Conservation (phyloP, 1,139 yeast genomes). For the Nematodospora anomalae region DNA sequence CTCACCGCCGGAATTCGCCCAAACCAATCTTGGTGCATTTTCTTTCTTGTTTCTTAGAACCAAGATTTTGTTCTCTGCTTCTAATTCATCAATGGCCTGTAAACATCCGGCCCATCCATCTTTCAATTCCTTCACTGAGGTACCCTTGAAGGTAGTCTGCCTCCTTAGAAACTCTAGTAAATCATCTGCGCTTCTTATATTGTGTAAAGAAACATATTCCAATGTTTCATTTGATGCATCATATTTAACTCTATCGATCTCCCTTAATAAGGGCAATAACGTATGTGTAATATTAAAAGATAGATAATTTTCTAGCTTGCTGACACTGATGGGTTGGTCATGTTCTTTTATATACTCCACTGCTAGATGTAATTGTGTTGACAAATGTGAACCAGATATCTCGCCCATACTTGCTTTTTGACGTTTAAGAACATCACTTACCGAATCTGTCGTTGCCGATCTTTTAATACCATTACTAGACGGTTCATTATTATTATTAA, state of each 20-base stretch:
- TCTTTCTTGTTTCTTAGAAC: conserved; percentile 91
- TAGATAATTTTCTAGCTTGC: conserved; percentile 60
- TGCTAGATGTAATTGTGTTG: conserved; percentile 82
- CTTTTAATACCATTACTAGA: conserved; percentile 14
- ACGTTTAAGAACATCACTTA: conserved; percentile 38
- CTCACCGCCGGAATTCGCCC: conserved; percentile 84
- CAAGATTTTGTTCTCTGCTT: conserved; percentile 70
- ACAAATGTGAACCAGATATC: conserved; percentile 59
- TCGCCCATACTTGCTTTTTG: conserved; percentile 32
- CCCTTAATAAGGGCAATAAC: conserved; percentile 67
- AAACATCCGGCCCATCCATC: conserved; percentile 98
- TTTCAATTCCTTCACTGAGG: conserved; percentile 81
- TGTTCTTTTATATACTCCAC: conserved; percentile 77
- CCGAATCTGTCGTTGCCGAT: conserved; percentile 23
- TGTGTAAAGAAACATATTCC: conserved; percentile 85
- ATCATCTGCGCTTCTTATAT: conserved; percentile 79
- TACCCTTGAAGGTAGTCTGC: conserved; percentile 87
- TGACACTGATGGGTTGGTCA: conserved; percentile 67
- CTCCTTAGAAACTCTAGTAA: conserved; percentile 70
- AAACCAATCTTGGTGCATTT: conserved; percentile 82
- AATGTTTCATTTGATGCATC: conserved; percentile 62
- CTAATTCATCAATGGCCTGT: conserved; percentile 73
- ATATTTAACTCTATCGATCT: conserved; percentile 72
- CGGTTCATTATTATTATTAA: conserved; percentile 9
- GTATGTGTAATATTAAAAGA: conserved; percentile 48